Evolutionary conservation across 768 basidiomycete genomes (phyloP).

Genomic region (Podaxis sp.): DNA sequence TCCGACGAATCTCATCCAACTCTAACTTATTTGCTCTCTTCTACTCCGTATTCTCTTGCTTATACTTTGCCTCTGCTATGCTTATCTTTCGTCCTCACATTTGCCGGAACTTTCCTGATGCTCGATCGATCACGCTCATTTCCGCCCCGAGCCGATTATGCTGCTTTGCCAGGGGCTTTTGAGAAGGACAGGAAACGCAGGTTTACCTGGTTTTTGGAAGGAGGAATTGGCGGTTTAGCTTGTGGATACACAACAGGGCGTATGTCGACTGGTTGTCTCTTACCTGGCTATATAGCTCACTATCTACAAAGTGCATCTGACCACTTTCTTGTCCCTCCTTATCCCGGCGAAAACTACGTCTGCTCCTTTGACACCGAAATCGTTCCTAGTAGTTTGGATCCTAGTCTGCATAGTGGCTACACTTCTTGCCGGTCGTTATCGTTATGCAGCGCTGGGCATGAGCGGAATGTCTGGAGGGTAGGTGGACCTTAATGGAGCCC

Average conservation of each 20-base stretch:
- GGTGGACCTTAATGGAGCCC: conserved; percentile 11
- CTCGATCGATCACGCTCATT: conserved; percentile 68
- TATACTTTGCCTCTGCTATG: conserved; percentile 61
- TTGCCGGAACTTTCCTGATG: conserved; percentile 69
- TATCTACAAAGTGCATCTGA: conserved; percentile 41
- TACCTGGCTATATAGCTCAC: conserved; percentile 8
- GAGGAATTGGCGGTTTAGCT: conserved; percentile 60
- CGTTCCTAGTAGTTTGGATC: conserved; percentile 60
- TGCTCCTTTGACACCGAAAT: conserved; percentile 36
- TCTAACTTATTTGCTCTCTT: conserved; percentile 39
- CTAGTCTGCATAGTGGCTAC: conserved; percentile 45
- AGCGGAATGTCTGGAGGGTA: conserved; percentile 54
- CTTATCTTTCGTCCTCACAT: conserved; percentile 50
- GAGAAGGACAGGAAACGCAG: conserved; percentile 26
- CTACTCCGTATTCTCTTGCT: conserved; percentile 46
- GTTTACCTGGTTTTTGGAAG: conserved; percentile 43
- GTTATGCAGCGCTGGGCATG: conserved; percentile 43
- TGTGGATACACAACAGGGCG: conserved; percentile 58
- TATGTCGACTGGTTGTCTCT: conserved; percentile 23
- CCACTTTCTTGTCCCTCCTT: conserved; percentile 57
- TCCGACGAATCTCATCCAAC: conserved; percentile 12
- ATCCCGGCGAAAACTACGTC: conserved; percentile 48
- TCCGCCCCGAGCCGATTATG: conserved; percentile 31
- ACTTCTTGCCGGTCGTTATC: conserved; percentile 51
- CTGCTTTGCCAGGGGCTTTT: conserved; percentile 26